Evolutionary conservation across 495 filamentous ascomycete genomes (phyloP), one percentile per base, ranked within the genome.

Genomic region (Podospora australis): DNA sequence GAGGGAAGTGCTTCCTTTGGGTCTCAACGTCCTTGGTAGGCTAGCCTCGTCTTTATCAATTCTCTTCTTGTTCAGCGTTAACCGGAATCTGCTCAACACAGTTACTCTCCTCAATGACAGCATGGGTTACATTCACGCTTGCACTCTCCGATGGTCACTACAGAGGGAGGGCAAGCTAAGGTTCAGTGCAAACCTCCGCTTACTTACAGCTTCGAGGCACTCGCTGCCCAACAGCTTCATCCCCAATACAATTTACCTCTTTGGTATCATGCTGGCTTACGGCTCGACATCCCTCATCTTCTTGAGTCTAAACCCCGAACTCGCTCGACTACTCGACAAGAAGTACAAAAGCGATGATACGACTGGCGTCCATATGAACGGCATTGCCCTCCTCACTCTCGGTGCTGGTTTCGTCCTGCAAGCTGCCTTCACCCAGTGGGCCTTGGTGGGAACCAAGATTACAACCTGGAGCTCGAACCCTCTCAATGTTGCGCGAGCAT

Each of bases 131-230:
- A 54, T 71, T 17, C 70, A 74, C 44, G 53, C 66, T 1, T 57
- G 56, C 9, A 62, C 68, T 1, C 57, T 71, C 10, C 67, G 70
- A 19, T 74, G 70, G 70, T 52, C 68, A 2, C 57, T 74, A 10
- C 66, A 65, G 28, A 60, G 56, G 25, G 70, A 74, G 41, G 57
- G 55, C 13, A 61, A 62, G n/a, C 59, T 74, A 19, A 54, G 60
- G 7, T 66, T 59, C 64, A 72, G 70, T 55, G 68, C 70, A 7
- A 74, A 72, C 45, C 56, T 71, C 7, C 64, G 70, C 7, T 60
- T 74, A 2, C 56, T 70, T 32, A 65, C 62, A 26, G 59, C 53
- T 21, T 49, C 59, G 7, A 53, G 44, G 11, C 24, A 45, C 43
- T 59, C 42, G 24, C 23, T 26, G 21, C 52, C 63, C 6, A 68